Conservation (phyloP, 257 asterid species). For the Nicotiana noctiflora region DNA sequence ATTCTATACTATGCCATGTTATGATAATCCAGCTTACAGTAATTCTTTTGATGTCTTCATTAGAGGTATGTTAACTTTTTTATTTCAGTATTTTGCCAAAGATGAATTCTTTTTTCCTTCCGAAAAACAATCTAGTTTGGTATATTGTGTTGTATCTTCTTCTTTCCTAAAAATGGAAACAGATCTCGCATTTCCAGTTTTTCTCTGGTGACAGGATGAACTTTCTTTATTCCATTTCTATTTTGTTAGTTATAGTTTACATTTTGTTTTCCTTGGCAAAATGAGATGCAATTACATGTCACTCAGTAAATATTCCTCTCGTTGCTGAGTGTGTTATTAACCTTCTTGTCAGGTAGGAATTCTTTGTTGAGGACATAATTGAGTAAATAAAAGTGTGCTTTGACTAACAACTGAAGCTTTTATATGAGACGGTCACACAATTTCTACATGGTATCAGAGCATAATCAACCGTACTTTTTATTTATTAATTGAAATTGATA, state of each 20-base stretch:
- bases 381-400: not conserved
- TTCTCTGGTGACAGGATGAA: not conserved
- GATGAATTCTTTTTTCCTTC: not conserved
- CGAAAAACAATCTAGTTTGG: not conserved
- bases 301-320: not conserved
- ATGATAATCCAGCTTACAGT: conserved; percentile 53
- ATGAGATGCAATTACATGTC: not conserved
- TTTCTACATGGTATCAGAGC: not conserved
- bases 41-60: conserved; percentile 86
- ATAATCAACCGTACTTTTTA: not conserved
- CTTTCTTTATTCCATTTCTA: not conserved
- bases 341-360: not conserved
- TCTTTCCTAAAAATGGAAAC: not conserved
- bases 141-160: not conserved
- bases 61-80: conserved; percentile 42
- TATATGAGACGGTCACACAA: not conserved
- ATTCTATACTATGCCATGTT: conserved; percentile 87
- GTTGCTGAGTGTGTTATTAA: not conserved
- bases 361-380: not conserved
- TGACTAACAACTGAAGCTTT: not conserved
- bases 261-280: not conserved
- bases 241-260: not conserved
- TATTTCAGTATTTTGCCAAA: not conserved
- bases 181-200: not conserved
- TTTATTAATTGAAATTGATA: not conserved